Conservation (phyloP, 768 basidiomycete species). For the Rhodotorula graminis region DNA sequence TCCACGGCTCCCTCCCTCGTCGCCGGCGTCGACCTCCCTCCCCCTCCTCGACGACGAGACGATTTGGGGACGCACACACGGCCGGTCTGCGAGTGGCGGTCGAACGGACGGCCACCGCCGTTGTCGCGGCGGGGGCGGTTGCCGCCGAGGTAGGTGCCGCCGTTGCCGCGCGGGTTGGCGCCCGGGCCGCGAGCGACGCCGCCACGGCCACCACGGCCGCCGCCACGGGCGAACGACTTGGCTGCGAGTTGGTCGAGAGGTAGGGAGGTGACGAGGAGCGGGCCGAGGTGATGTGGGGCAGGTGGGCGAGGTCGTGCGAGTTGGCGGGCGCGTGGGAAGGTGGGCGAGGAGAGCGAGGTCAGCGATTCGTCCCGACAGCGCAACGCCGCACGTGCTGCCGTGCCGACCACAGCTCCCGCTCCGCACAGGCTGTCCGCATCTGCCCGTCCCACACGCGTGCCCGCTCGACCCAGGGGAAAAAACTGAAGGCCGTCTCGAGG, state of each 20-base stretch:
- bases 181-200: constrained; percentile 29
- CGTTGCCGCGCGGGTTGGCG: constrained; percentile 49
- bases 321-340: neutral
- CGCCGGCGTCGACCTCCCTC: no score
- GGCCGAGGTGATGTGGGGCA: neutral
- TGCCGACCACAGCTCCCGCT: neutral
- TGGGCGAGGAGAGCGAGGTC: neutral
- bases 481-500: neutral
- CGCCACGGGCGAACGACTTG: constrained; percentile 54
- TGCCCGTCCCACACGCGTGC: neutral
- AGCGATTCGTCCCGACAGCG: neutral
- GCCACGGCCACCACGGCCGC: constrained; percentile 49
- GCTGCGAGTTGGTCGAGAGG: constrained; percentile 1
- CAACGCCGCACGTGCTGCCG: no score
- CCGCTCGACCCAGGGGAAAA: neutral
- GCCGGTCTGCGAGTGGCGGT: constrained; percentile 81
- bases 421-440: neutral
- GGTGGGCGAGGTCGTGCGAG: neutral
- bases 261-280: neutral
- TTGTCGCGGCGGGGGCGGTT: constrained; percentile 48
- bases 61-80: constrained; percentile 49
- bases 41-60: neutral
- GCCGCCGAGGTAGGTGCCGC: constrained; percentile 52
- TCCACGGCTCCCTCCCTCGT: no score
- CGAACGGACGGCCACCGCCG: constrained; percentile 66